A percentile compares a stretch with the other conserved stretches of the same genome.
Evolutionary conservation across 2,329 filamentous ascomycete genomes (phyloP).

Genomic region (Colletotrichum tamarilloi): DNA sequence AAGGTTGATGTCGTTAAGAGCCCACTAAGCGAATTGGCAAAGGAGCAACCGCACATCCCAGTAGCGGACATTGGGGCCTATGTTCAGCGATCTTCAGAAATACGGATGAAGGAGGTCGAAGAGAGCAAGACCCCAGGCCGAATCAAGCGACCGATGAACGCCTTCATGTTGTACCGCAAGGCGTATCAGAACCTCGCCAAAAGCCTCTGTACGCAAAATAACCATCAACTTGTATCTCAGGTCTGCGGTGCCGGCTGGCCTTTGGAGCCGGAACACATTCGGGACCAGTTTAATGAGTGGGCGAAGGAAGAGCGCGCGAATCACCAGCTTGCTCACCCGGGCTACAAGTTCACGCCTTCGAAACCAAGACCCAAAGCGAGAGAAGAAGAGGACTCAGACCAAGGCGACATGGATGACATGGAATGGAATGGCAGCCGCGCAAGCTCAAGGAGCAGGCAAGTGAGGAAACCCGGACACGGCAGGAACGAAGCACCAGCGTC

Average conservation of each 20-base stretch:
- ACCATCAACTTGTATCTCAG: slow-evolving; percentile 91
- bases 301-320: slow-evolving; percentile 85
- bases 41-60: slow-evolving; percentile 68
- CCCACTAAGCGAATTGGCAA: slow-evolving; percentile 78
- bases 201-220: slow-evolving; percentile 82
- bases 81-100: slow-evolving; percentile 77
- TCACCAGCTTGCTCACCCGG: slow-evolving; percentile 85
- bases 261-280: slow-evolving; percentile 78
- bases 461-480: slow-evolving; percentile 44
- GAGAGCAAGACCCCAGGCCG: slow-evolving; percentile 77
- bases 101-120: slow-evolving; percentile 74
- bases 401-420: slow-evolving; percentile 59
- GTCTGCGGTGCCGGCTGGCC: slow-evolving; percentile 91
- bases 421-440: slow-evolving; percentile 51
- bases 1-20: slow-evolving; percentile 67
- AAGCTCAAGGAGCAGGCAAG: slow-evolving; percentile 43
- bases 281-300: slow-evolving; percentile 80
- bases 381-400: slow-evolving; percentile 49
- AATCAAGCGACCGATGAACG: slow-evolving; percentile 94
- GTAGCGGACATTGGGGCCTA: slow-evolving; percentile 84
- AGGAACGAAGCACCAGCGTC: slow-evolving; percentile 40
- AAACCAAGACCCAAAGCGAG: slow-evolving; percentile 65
- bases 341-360: slow-evolving; percentile 93
- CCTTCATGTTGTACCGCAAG: slow-evolving; percentile 97
- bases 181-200: slow-evolving; percentile 91